Conservation (phyloP, 768 basidiomycete genomes). For the Suillus variegatus region DNA sequence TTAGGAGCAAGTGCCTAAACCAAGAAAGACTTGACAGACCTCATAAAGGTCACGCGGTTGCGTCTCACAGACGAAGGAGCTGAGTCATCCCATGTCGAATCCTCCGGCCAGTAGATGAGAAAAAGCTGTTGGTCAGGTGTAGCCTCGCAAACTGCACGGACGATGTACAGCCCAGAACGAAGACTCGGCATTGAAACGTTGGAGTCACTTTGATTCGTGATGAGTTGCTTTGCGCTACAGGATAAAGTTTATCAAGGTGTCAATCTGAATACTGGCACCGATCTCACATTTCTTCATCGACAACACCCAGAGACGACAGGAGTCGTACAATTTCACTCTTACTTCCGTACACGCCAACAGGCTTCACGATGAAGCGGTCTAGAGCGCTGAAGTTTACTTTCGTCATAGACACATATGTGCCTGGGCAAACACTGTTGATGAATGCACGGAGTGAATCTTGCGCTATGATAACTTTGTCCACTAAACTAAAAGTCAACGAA, state of each 20-base stretch:
- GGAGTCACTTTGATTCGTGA: not conserved
- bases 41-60: constrained; percentile 64
- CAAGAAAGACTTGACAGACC: constrained; percentile 34
- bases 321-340: constrained; percentile 50
- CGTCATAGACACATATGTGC: constrained; percentile 54
- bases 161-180: constrained; percentile 51
- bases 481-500: constrained; percentile 26
- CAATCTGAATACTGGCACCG: not conserved
- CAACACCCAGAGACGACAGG: constrained; percentile 34
- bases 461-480: constrained; percentile 64
- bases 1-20: not conserved
- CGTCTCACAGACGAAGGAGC: constrained; percentile 44
- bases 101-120: constrained; percentile 66
- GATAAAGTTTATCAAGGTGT: constrained; percentile 6
- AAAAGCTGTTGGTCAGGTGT: constrained; percentile 35
- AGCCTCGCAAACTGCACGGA: constrained; percentile 19
- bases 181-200: constrained; percentile 27
- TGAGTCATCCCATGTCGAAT: constrained; percentile 57
- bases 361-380: constrained; percentile 47
- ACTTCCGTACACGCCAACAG: constrained; percentile 60
- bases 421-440: constrained; percentile 49
- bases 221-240: constrained; percentile 10
- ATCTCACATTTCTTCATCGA: constrained; percentile 45
- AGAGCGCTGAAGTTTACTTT: constrained; percentile 57
- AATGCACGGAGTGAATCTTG: constrained; percentile 50